Conservation (phyloP, 768 basidiomycete species). For the Cystobasidium tubakii region DNA sequence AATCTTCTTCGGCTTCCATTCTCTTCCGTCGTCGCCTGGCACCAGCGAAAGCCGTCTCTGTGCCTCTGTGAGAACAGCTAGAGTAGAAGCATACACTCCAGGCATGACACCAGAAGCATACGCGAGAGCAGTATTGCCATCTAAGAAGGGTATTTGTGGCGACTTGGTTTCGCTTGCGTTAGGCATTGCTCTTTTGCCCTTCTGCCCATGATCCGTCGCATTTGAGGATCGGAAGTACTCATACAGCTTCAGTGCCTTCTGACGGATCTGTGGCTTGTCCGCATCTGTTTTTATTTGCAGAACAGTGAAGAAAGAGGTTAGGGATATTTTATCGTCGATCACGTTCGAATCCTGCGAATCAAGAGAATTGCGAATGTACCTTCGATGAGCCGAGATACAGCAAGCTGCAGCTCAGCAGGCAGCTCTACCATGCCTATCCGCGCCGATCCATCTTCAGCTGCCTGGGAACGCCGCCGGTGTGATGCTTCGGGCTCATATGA, state of each 20-base stretch:
- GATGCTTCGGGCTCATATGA: not conserved
- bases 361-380: slow-evolving; percentile 5
- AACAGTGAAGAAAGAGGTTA: not conserved
- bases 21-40: slow-evolving; percentile 53
- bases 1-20: slow-evolving; percentile 54
- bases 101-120: slow-evolving; percentile 81
- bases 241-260: slow-evolving; percentile 64
- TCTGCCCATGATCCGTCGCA: slow-evolving; percentile 26
- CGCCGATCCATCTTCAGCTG: slow-evolving; percentile 17
- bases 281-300: slow-evolving; percentile 30
- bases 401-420: slow-evolving; percentile 33
- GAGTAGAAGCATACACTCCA: slow-evolving; percentile 73
- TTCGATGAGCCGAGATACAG: slow-evolving; percentile 18
- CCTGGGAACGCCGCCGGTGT: slow-evolving; percentile 3
- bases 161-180: slow-evolving; percentile 60
- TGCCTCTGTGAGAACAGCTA: slow-evolving; percentile 64
- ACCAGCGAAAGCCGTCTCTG: slow-evolving; percentile 58
- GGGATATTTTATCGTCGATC: not conserved
- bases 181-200: slow-evolving; percentile 27
- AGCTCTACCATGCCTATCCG: slow-evolving; percentile 35
- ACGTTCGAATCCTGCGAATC: slow-evolving; percentile 3
- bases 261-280: slow-evolving; percentile 56
- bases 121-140: slow-evolving; percentile 69
- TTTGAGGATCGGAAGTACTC: slow-evolving; percentile 55
- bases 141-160: slow-evolving; percentile 54